phyloP scores from a whole-genome alignment of 2,329 filamentous ascomycete species.

The Colletotrichum higginsianum region DNA sequence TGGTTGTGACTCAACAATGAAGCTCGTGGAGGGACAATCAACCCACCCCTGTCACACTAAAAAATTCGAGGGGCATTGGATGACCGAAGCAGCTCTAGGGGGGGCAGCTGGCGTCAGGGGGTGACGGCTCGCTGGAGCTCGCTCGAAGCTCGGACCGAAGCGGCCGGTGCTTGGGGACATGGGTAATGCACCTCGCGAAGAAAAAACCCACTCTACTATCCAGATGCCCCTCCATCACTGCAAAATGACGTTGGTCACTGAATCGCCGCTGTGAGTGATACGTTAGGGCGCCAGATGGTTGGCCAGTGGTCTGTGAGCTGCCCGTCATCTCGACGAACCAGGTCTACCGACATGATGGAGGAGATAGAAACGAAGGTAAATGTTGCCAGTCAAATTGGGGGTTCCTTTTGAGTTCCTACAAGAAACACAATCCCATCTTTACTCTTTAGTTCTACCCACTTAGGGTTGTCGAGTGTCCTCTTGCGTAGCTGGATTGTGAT shows the following conservation, averaged over 20 bases:
- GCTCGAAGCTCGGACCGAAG: constrained; percentile 34
- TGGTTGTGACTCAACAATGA: constrained; percentile 40
- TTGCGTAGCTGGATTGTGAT: no score
- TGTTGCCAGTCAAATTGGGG: neutral
- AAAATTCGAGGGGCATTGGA: constrained; percentile 42
- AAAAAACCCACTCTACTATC: constrained; percentile 22
- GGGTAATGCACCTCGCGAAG: neutral
- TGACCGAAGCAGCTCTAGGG: constrained; percentile 19
- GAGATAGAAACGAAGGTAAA: neutral
- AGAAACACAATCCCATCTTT: no score
- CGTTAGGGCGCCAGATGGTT: constrained; percentile 21
- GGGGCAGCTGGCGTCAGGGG: constrained; percentile 26
- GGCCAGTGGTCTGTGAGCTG: constrained; percentile 17
- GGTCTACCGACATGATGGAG: neutral
- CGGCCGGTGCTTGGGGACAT: constrained; percentile 10
- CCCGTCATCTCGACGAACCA: constrained; percentile 11
- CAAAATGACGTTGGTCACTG: constrained; percentile 39
- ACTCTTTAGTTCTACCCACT: no score
- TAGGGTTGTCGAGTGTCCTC: no score
- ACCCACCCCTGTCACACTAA: constrained; percentile 39
- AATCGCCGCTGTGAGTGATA: constrained; percentile 34
- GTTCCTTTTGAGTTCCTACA: no score
- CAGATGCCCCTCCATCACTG: constrained; percentile 38
- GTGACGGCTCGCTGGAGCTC: constrained; percentile 12
- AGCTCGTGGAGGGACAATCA: constrained; percentile 34